Base-by-base conservation (phyloP, 805 yeast species). In the Lipomyces yamanashiensis region DNA sequence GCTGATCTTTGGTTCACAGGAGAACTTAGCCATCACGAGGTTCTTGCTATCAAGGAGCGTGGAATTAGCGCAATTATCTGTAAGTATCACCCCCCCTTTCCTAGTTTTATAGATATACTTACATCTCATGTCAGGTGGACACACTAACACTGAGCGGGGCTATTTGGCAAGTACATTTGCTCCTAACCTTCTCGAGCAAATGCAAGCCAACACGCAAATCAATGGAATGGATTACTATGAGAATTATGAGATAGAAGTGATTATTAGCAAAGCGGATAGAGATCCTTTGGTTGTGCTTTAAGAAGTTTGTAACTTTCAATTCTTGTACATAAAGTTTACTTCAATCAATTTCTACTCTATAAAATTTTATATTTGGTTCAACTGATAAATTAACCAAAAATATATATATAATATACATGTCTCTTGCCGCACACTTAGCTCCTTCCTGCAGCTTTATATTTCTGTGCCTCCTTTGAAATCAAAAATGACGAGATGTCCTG, bases 11-110 rank as follows among this genome's bases (percentile, higher is more conserved):
- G 83, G 73, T 84, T 86, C 71, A 92, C 99, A 0, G 99, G 99
- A 1, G 99, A 95, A 74, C 77, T 95, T 69, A 87, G 96, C 28
- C 99, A 95, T 72, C 99, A 95, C 73, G 98, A 95, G 74, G 88
- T 89, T 9, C 80, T 95, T 45, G 83, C 76, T 62, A 80, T 87
- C 67, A 84, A 81, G 54, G 98, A 93, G 70, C 71, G 78, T 15
- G 97, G 96, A 0, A 79, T 85, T 17, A 79, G 85, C 9, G 90
- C 92, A 2, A 80, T 95, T 53, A 84, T 85, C 2, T 89, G 96
- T 71, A 58, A 3, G 63, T 34, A 2, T 15, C 17, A 40, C 15
- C 7, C 39, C n/a, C 21, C 19, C 36, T 41, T 44, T 47, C 2
- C 45, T 19, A 13, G 19, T 47, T 47, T 40, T 13, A 33, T 15